These are phyloP conservation scores for Gyrodon lividus DNA, from an alignment of 768 basidiomycete genomes.

Conservation along the genomic window DNA sequence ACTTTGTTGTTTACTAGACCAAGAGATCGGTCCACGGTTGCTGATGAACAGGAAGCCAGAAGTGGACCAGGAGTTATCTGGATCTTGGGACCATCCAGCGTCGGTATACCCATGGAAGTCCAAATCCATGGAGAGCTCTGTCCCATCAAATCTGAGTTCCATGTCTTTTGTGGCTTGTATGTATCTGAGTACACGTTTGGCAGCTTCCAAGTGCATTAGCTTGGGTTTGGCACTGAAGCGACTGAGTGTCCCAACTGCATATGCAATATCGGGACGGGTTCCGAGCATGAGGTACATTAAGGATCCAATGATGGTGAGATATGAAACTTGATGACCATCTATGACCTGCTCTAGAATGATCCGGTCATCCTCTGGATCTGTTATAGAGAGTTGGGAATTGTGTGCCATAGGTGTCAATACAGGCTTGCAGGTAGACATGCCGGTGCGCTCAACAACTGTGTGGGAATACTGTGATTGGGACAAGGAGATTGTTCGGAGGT, in stretches of 20 bases:
- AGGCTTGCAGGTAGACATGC: too few relatives aligned
- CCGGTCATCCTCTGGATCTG: too few relatives aligned
- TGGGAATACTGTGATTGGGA: not conserved
- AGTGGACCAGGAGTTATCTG: not conserved
- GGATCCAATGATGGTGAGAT: too few relatives aligned
- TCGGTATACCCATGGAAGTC: not conserved
- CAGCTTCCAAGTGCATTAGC: not conserved
- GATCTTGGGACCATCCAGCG: not conserved
- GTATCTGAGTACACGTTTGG: not conserved
- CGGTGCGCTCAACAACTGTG: too few relatives aligned
- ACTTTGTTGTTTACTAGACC: too few relatives aligned
- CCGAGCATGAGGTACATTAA: conserved; percentile 6
- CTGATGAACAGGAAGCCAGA: not conserved
- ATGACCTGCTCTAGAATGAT: too few relatives aligned
- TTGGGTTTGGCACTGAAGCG: not conserved
- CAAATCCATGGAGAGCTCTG: not conserved
- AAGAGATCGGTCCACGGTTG: not conserved
- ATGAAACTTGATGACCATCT: too few relatives aligned
- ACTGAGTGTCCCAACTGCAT: not conserved
- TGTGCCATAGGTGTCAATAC: too few relatives aligned
- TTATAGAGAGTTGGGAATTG: too few relatives aligned
- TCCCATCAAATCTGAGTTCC: not conserved
- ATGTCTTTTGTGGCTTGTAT: not conserved
- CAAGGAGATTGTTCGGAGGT: not conserved
- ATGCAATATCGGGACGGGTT: not conserved